phyloP scores from a whole-genome alignment of 2,329 filamentous ascomycete species.

The Sclerotinia sclerotiorum region DNA sequence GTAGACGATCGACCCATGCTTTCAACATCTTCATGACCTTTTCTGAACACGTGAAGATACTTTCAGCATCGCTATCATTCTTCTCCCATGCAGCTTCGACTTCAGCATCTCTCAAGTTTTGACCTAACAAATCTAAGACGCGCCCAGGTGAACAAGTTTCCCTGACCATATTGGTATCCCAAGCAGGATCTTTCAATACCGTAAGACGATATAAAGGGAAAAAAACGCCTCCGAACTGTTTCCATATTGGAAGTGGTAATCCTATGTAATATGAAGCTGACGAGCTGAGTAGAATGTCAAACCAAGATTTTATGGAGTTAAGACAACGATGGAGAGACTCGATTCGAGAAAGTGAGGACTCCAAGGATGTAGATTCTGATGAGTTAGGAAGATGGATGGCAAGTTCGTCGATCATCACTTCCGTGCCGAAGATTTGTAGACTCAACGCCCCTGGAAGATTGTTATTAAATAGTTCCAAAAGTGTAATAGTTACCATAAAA shows the following conservation, averaged over 20 bases:
- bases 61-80: neutral
- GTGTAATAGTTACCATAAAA: neutral
- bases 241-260: slow-evolving; percentile 11
- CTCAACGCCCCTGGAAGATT: neutral
- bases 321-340: slow-evolving; percentile 3
- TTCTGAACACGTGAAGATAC: slow-evolving; percentile 13
- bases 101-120: neutral
- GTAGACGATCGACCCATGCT: slow-evolving; percentile 8
- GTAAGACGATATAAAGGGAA: slow-evolving; percentile 11
- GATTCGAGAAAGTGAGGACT: slow-evolving; percentile 6
- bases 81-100: slow-evolving; percentile 7
- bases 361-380: neutral
- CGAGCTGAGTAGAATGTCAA: slow-evolving; percentile 2
- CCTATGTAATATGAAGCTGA: slow-evolving; percentile 6
- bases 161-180: slow-evolving; percentile 14
- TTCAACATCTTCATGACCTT: slow-evolving; percentile 14
- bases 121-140: slow-evolving; percentile 4
- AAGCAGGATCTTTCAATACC: slow-evolving; percentile 4
- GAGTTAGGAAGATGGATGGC: slow-evolving; percentile 13
- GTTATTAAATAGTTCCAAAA: neutral
- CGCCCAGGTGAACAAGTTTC: neutral
- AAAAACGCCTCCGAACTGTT: slow-evolving; percentile 11
- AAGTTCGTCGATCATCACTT: slow-evolving; percentile 14
- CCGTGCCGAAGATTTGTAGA: slow-evolving; percentile 8
- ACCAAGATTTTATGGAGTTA: slow-evolving; percentile 14